Evolutionary conservation across 106 monocot genomes (phyloP), one percentile per base, ranked within the genome.

Genomic region (Dioscorea dumetorum): DNA sequence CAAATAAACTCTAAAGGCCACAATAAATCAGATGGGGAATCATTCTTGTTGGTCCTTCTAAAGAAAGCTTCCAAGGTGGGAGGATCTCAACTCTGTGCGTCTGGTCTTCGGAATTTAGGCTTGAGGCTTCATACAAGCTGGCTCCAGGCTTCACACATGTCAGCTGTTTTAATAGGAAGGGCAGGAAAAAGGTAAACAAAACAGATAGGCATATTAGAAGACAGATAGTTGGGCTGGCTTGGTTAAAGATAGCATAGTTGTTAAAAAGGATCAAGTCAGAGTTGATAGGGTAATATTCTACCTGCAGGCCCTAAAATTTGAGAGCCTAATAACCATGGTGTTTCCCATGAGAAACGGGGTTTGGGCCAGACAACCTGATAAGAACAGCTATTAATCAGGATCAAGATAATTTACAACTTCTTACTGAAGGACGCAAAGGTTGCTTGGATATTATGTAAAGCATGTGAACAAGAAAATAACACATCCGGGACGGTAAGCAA

Each of bases 361-460:
- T 83, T 74, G 70, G 75, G 71, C 83, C 93, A 81, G 85, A 79
- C 77, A 88, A 93, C 88, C 93, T 93, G 86, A 72, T 88, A 70
- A 79, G 64, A 86, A 33, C 80, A 86, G 72, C 66, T 70, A 56
- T 33, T 21, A 57, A 69, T 90, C 64, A 83, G 77, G 78, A 76
- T 23, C 50, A 62, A 63, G 18, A 62, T 60, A 64, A 62, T 64
- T 22, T 52, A 24, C 48, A 81, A 73, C 57, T 35, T n/a, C 24
- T 60, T 17, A 56, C 50, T 49, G 28, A 63, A 33, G 62, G 20
- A 41, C 10, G 6, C 6, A 41, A 41, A 41, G 41, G 41, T 41
- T 41, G 41, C 41, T 41, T 10, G 41, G 41, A 41, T 41, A 41
- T 41, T 41, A 41, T 41, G 41, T 6, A 41, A 41, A 41, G 10